These are phyloP conservation scores for Pseudocohnilembus persalinus DNA, from an alignment of 169 alveolate species.

Conservation along the genomic window DNA sequence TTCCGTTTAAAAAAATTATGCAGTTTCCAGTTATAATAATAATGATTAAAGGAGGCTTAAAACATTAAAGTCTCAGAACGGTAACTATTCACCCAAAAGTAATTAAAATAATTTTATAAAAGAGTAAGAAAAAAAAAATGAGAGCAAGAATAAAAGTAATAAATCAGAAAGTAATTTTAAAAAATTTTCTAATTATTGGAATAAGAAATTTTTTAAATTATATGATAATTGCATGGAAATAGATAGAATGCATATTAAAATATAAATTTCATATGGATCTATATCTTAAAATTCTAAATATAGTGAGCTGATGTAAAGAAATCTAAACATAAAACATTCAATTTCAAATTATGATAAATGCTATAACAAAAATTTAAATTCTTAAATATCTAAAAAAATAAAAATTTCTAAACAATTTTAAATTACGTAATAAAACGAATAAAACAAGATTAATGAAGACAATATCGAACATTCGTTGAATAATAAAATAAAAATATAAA, in stretches of 20 bases:
- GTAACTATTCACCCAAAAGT: neutral
- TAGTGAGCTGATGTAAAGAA: neutral
- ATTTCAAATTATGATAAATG: neutral
- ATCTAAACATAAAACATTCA: neutral
- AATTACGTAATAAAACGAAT: no score
- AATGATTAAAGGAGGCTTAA: no score
- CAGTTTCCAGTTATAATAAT: neutral
- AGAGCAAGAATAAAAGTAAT: neutral
- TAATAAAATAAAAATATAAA: no score
- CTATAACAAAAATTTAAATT: neutral
- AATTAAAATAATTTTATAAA: no score
- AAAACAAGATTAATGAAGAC: no score
- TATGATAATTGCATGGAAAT: neutral
- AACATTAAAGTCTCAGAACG: neutral
- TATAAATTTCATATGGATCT: neutral
- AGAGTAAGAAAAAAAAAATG: no score
- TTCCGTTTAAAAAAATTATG: neutral
- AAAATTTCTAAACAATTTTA: no score
- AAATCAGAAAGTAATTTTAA: no score
- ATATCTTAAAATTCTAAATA: neutral
- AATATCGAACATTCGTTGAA: no score
- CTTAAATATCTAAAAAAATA: no score
- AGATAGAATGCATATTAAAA: neutral
- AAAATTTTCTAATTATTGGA: no score
- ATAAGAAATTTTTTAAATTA: no score